Base-by-base conservation (phyloP, 164 flowering plant genomes). In the Vitis riparia region DNA sequence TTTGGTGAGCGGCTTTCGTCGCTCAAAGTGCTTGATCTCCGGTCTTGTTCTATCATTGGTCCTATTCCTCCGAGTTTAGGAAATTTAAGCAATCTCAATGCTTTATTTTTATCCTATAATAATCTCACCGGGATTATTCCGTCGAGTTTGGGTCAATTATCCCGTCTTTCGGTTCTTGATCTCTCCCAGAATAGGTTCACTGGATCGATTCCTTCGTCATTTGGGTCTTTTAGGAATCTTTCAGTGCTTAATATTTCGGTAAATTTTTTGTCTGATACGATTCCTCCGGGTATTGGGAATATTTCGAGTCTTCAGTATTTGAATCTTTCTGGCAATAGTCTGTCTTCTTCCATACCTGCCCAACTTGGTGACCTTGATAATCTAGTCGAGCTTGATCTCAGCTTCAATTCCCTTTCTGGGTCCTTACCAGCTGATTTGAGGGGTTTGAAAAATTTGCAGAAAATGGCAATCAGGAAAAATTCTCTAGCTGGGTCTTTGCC, bases 101-200 rank as follows among this genome's bases (percentile, higher is more conserved):
- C 67, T 67, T 72, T 89, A 37, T 68, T 71, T 75, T 76, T 87
- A 30, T 82, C 88, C 12, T 27, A 65, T 65, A 89, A 89, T 73
- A 68, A 56, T 11, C 77, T 89, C 47, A 72, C 86, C 70, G 91
- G 88, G 27, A n/a, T 17, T 5, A 72, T 89, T 76, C 93, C 91
- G 10, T 29, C 67, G 13, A 84, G 78, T 73, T 75, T 89, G 69
- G 87, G 88, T 30, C 88, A 80, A 44, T 68, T 86, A 72, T 63
- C 55, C 5, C 9, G 67, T 30, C 89, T 89, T 51, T 76, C 76
- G 15, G 81, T 80, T 60, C 86, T 87, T 74, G 87, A 86, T 84
- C 83, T 89, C 62, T 83, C 91, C 0, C 30, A 50, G 12, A 89
- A 89, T 75, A 52, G 63, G 32, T 81, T 88, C 9, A 70, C 78